Evolutionary conservation across 306 rosid species (phyloP), one percentile per base, ranked within the genome.

Genomic region (Fragaria vesca): DNA sequence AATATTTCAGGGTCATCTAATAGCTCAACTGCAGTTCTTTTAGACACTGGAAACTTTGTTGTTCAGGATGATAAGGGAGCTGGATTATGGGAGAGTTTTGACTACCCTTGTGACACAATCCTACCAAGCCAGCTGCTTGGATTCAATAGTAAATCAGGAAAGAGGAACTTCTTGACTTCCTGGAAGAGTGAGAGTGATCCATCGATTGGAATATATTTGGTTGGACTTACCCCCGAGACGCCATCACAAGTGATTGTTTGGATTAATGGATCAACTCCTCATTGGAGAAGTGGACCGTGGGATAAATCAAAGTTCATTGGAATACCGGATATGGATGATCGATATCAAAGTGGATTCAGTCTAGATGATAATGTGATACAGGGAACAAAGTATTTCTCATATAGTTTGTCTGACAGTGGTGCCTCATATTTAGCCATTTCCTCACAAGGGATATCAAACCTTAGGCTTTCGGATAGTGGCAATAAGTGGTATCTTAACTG

Each of bases 171-270:
- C 71, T 18, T 83, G 51, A 83, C 86, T 47, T 78, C 89, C 28
- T 81, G 85, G 85, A 89, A 85, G 36, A 83, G 66, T 10, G 66
- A 69, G 17, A 79, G 55, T 62, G 89, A 87, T 72, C 85, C 89
- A 42, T 88, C 92, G 0, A 51, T 28, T 26, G 88, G 92, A 0
- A 66, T 45, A 16, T 84, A 75, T 70, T 77, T 77, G 15, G 62
- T 24, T 15, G 48, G 78, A 6, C 46, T 84, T 30, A 80, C 81
- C 42, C 74, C 78, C 12, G 40, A 61, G 52, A 60, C 20, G 55
- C 84, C 79, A 32, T 88, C 88, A 3, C 82, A 88, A 66, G 82
- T 80, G 15, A 82, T 82, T 47, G 36, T 82, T 2, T 82, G 87
- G 88, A 70, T 62, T 8, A 40, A 86, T 62, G 81, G 72, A 17